Evolutionary conservation across 164 flowering plant genomes (phyloP).

Genomic region (Magnolia changhungtana): DNA sequence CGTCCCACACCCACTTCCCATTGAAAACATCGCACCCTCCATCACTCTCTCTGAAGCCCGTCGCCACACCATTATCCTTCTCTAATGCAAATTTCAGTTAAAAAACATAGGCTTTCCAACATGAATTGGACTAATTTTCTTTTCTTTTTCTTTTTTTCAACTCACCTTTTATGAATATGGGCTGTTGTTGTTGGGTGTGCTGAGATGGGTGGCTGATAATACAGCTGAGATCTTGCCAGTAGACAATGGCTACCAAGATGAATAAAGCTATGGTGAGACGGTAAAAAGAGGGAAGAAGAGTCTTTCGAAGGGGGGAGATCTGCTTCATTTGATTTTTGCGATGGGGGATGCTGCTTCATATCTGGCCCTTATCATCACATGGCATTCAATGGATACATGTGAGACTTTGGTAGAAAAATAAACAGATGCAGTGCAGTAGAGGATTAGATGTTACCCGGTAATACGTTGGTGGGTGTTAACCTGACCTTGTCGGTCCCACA

Average conservation of each 20-base stretch:
- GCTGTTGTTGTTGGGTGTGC: constrained; percentile 5
- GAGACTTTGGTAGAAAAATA: not conserved
- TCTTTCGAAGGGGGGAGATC: constrained; percentile 30
- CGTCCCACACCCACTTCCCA: constrained; percentile 78
- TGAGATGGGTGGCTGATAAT: constrained; percentile 27
- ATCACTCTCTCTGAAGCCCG: constrained; percentile 36
- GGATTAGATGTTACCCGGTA: no score
- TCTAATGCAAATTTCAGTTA: not conserved
- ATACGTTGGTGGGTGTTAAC: no score
- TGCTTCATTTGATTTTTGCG: constrained; percentile 36
- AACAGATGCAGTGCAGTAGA: not conserved
- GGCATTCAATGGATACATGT: not conserved
- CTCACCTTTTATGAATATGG: constrained; percentile 32
- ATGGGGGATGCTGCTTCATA: not conserved
- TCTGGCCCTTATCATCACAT: not conserved
- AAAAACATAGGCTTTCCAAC: not conserved
- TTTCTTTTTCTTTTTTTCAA: not conserved
- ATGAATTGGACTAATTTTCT: not conserved
- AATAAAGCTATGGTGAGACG: constrained; percentile 55
- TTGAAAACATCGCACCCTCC: constrained; percentile 59
- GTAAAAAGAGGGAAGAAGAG: constrained; percentile 54
- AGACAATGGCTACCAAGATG: constrained; percentile 52
- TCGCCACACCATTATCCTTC: constrained; percentile 26
- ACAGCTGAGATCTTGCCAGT: constrained; percentile 52
- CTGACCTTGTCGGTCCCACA: no score